Percentiles rank a stretch among this genome's conserved stretches.
Conservation (phyloP, 2,329 filamentous ascomycete species). For the Pseudogymnoascus pannorum region DNA sequence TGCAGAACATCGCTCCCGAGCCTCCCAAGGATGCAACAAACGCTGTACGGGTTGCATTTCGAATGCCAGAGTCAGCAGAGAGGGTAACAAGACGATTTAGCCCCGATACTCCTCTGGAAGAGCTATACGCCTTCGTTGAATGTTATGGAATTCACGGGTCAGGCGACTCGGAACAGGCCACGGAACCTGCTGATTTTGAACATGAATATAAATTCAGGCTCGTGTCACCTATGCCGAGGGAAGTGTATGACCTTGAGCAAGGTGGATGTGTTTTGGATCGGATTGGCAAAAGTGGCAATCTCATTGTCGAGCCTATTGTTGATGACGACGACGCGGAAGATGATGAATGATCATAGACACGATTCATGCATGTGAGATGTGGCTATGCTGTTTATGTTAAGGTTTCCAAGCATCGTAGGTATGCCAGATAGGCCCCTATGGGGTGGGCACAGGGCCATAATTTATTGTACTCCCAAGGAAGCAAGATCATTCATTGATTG, state of each 20-base stretch:
- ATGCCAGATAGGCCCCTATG: not conserved
- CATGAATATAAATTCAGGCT: constrained; percentile 83
- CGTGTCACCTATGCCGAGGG: constrained; percentile 76
- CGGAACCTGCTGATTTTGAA: constrained; percentile 58
- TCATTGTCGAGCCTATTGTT: constrained; percentile 73
- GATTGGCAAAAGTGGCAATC: constrained; percentile 75
- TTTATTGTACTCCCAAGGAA: not conserved
- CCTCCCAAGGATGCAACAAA: constrained; percentile 58
- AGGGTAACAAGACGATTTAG: constrained; percentile 72
- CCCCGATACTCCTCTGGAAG: constrained; percentile 65
- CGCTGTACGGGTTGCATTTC: constrained; percentile 62
- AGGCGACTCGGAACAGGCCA: constrained; percentile 21
- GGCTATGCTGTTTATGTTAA: not conserved
- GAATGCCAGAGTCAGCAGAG: constrained; percentile 58
- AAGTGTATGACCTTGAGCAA: constrained; percentile 65
- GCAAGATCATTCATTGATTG: not conserved
- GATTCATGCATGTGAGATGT: not conserved
- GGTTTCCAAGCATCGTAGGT: not conserved
- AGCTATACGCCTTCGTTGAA: constrained; percentile 93
- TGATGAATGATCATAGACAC: constrained; percentile 7
- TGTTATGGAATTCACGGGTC: constrained; percentile 48
- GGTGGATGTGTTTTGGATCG: constrained; percentile 61
- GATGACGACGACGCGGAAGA: constrained; percentile 17
- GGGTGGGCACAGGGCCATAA: not conserved
- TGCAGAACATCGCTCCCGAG: constrained; percentile 58